Conservation (phyloP, 345 rosid species). For the Brassica carinata region DNA sequence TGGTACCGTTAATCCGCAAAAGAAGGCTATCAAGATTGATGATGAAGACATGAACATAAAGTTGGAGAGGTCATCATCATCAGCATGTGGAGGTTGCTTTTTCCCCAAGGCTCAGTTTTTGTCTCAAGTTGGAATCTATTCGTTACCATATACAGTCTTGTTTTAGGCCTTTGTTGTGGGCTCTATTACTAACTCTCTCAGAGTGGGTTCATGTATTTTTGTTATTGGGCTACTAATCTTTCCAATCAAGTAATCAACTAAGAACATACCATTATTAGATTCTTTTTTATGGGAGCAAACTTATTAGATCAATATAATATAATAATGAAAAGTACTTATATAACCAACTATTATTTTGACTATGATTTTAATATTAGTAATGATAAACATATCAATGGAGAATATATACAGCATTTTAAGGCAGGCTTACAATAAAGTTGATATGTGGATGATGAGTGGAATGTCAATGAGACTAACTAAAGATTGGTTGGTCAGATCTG, state of each 20-base stretch:
- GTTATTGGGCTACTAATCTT: not conserved
- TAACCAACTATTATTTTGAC: not conserved
- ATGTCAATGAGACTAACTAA: conserved; percentile 13
- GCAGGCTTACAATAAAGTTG: not conserved
- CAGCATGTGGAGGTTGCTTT: not conserved
- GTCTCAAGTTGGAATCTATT: conserved; percentile 44
- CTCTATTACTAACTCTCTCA: not conserved
- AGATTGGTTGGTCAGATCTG: not conserved
- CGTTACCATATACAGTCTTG: conserved; percentile 59
- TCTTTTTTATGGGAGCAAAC: not conserved
- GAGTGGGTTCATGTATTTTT: not conserved
- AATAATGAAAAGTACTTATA: not conserved
- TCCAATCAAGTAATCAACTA: not conserved
- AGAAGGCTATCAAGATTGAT: not conserved
- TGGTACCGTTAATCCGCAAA: conserved; percentile 2
- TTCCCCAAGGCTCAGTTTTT: conserved; percentile 46
- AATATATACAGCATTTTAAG: not conserved
- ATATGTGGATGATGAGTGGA: not conserved
- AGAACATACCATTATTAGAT: too few relatives aligned
- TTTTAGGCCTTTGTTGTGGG: conserved; percentile 36
- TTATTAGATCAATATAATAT: not conserved
- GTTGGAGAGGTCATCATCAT: not conserved
- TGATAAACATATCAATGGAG: not conserved
- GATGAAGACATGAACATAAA: conserved; percentile 15
- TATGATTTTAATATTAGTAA: not conserved